Percentiles rank a stretch among this genome's conserved stretches.
These are phyloP conservation scores for Ganoderma lucidum DNA, from an alignment of 1,284 basidiomycete genomes.

Conservation along the genomic window DNA sequence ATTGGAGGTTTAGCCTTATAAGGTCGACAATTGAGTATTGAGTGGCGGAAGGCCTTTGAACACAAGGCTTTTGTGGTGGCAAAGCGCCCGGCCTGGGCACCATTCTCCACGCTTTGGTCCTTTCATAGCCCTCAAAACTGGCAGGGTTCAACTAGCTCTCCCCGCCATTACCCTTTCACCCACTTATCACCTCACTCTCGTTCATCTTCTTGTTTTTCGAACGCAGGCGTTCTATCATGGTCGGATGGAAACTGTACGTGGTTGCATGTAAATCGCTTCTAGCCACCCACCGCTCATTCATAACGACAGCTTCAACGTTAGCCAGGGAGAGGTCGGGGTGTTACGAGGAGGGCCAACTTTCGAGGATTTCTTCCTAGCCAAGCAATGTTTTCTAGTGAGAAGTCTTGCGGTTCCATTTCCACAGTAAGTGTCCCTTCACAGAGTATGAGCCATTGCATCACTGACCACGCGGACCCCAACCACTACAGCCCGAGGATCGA, in stretches of 20 bases:
- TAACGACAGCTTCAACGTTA: constrained; percentile 5
- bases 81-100: not conserved
- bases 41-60: not conserved
- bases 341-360: not conserved
- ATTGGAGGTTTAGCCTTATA: not conserved
- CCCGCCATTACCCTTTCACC: not conserved
- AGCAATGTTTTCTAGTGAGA: constrained; percentile 16
- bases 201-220: not conserved
- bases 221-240: not conserved
- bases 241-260: constrained; percentile 9
- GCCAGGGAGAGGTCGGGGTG: not conserved
- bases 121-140: not conserved
- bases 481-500: constrained; percentile 16
- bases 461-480: not conserved
- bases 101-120: not conserved
- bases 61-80: not conserved
- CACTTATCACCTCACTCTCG: not conserved
- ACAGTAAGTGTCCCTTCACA: not conserved
- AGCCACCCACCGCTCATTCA: not conserved
- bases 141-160: not conserved
- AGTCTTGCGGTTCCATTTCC: constrained; percentile 2
- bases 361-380: constrained; percentile 3
- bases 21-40: not conserved
- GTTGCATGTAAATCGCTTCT: not conserved
- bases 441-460: not conserved